Percentiles rank a stretch among this genome's conserved stretches.
Conservation (phyloP, 2,329 filamentous ascomycete species). For the Diplocarpon rosae region DNA sequence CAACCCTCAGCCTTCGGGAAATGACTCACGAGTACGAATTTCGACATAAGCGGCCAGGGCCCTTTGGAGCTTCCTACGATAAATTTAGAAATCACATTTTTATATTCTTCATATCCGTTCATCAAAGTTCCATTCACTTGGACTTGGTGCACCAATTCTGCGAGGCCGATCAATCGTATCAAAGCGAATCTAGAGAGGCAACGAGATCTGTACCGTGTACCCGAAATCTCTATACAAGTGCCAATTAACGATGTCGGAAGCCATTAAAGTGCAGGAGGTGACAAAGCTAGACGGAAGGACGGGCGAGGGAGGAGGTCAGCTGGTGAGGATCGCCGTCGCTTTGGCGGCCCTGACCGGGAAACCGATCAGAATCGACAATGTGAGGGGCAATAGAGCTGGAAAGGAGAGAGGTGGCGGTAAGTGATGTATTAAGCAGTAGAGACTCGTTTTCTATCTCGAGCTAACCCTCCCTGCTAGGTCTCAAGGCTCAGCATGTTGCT, state of each 20-base stretch:
- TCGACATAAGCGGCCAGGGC: no score
- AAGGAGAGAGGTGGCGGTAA: conserved; percentile 19
- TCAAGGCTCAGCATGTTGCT: conserved; percentile 50
- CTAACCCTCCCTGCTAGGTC: conserved; percentile 32
- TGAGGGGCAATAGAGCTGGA: conserved; percentile 41
- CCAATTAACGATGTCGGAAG: conserved; percentile 5
- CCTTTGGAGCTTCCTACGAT: no score
- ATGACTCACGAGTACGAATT: no score
- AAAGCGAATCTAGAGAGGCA: no score
- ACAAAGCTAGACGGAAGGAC: conserved; percentile 44
- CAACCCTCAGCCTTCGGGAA: no score
- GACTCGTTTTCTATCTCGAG: neutral
- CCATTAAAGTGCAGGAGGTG: conserved; percentile 16
- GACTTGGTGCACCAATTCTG: no score
- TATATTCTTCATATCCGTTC: no score
- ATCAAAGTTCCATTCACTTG: no score
- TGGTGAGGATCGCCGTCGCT: conserved; percentile 44
- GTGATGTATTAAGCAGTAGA: neutral
- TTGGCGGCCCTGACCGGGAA: conserved; percentile 45
- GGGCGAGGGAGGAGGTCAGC: conserved; percentile 51
- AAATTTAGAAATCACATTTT: no score
- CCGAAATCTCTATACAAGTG: neutral
- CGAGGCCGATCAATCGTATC: no score
- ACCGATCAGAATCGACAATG: conserved; percentile 41
- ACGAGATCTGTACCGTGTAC: no score